Percentiles rank a stretch among this genome's conserved stretches.
Conservation (phyloP, 257 asterid species). For the Capsicum pubescens region DNA sequence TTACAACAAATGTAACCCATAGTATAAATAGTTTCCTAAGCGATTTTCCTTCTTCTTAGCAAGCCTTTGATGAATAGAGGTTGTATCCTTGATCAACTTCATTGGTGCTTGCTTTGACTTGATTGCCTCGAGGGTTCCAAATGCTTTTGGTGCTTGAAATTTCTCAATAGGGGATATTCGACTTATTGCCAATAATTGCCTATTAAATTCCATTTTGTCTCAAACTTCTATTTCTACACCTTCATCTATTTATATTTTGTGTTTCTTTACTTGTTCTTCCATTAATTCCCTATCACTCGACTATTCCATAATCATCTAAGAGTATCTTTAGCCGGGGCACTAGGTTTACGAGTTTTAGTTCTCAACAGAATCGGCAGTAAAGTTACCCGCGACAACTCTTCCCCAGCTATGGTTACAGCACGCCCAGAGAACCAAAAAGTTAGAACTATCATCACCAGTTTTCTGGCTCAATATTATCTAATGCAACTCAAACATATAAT, state of each 20-base stretch:
- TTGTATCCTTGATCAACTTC: background rate
- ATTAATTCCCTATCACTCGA: background rate
- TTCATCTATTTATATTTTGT: conserved; percentile 16
- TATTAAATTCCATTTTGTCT: conserved; percentile 1
- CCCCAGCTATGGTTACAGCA: background rate
- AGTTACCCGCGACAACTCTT: background rate
- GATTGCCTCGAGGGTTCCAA: background rate
- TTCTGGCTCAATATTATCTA: background rate
- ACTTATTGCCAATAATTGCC: background rate
- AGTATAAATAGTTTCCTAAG: background rate
- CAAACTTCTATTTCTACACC: conserved; percentile 2
- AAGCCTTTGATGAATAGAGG: background rate
- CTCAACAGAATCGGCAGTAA: background rate
- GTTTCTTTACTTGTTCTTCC: conserved; percentile 18
- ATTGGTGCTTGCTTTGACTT: background rate
- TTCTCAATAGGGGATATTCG: background rate
- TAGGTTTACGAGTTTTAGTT: conserved; percentile 9
- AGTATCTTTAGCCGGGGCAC: background rate
- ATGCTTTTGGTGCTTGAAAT: background rate
- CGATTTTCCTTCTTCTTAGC: background rate
- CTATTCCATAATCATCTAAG: conserved; percentile 2
- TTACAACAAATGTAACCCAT: background rate
- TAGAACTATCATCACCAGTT: background rate
- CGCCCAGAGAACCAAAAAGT: background rate
- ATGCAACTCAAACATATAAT: conserved; percentile 1